phyloP scores from a whole-genome alignment of 2,329 filamentous ascomycete genomes.

The Tolypocladium amazonense region DNA sequence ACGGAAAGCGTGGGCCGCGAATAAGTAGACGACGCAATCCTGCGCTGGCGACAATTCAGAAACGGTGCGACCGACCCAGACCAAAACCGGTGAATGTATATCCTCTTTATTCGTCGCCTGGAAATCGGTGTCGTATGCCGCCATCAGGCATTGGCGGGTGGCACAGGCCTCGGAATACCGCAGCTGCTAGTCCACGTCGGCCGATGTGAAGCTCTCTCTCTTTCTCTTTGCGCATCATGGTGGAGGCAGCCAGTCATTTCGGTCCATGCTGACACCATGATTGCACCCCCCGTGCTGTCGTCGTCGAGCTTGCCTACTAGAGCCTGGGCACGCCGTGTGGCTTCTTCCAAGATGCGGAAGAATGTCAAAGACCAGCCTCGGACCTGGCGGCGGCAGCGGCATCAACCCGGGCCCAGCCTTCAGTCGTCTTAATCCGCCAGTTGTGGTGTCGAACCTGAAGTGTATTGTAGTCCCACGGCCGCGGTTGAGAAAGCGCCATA shows the following conservation, averaged over 20 bases:
- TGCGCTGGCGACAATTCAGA: not conserved
- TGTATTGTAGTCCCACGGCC: not conserved
- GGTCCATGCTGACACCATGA: not conserved
- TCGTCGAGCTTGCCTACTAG: not conserved
- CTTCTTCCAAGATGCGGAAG: not conserved
- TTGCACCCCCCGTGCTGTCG: not conserved
- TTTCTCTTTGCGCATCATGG: not conserved
- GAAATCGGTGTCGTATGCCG: not conserved
- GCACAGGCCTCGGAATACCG: not conserved
- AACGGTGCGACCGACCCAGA: not conserved
- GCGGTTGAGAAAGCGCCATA: not conserved
- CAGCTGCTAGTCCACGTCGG: not conserved
- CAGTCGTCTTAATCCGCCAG: not conserved
- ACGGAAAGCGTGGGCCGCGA: not conserved
- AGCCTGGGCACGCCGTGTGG: not conserved
- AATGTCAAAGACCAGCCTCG: not conserved
- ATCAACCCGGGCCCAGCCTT: not conserved
- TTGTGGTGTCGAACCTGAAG: not conserved
- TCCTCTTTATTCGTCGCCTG: not conserved
- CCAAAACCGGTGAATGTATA: conserved; percentile 1
- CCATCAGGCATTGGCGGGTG: not conserved
- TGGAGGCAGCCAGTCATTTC: not conserved
- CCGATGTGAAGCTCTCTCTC: not conserved
- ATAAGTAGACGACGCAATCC: not conserved
- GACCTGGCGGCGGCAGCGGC: not conserved